A percentile compares a stretch with the other conserved stretches of the same genome.
phyloP scores from a whole-genome alignment of 192 early-diverging fungal species.

The Coemansia sp. region DNA sequence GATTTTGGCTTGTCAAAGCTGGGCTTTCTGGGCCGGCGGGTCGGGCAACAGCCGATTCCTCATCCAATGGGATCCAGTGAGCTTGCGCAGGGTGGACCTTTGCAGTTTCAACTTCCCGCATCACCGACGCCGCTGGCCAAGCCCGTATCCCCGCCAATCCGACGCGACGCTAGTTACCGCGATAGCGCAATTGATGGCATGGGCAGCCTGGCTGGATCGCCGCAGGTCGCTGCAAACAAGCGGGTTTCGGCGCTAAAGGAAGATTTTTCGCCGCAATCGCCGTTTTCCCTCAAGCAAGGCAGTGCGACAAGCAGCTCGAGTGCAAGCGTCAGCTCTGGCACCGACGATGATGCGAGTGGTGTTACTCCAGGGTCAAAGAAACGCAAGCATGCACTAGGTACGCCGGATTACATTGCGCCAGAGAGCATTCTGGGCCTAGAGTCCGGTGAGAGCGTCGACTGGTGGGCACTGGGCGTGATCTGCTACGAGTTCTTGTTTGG shows the following conservation, averaged over 20 bases:
- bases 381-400: constrained; percentile 61
- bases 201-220: background rate
- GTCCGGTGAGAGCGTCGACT: constrained; percentile 76
- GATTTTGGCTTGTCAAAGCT: constrained; percentile 80
- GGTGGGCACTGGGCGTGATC: constrained; percentile 90
- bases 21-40: constrained; percentile 43
- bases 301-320: constrained; percentile 8
- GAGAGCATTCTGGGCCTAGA: constrained; percentile 85
- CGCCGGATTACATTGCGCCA: constrained; percentile 90
- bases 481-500: constrained; percentile 92
- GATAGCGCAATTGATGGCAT: background rate
- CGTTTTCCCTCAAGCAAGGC: background rate
- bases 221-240: constrained; percentile 16
- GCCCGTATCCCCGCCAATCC: background rate
- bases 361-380: background rate
- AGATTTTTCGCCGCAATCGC: background rate
- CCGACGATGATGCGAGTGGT: constrained; percentile 1
- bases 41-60: constrained; percentile 26
- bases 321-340: constrained; percentile 16
- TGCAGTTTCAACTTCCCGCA: background rate
- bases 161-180: background rate
- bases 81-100: background rate
- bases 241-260: constrained; percentile 55
- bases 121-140: background rate
- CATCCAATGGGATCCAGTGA: background rate